Evolutionary conservation across 352 stramenopile species (phyloP).

Genomic region (Peronospora destructor): DNA sequence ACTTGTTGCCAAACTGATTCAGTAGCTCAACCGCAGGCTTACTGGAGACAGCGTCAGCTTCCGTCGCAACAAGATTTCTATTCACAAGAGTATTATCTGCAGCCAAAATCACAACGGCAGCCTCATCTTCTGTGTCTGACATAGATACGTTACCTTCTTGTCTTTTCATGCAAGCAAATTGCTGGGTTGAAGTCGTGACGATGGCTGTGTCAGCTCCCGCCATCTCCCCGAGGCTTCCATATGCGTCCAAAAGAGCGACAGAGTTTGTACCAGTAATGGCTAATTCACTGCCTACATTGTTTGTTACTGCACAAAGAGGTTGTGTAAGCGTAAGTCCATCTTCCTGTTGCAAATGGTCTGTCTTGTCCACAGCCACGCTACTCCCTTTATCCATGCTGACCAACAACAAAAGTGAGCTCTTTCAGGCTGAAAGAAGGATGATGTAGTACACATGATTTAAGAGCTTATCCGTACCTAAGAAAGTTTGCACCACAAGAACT

Average conservation of each 20-base stretch:
- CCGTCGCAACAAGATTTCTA: not conserved
- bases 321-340: not conserved
- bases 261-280: not conserved
- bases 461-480: constrained; percentile 4
- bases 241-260: not conserved
- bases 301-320: not conserved
- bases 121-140: not conserved
- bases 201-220: not conserved
- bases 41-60: not conserved
- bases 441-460: constrained; percentile 1
- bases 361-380: not conserved
- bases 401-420: constrained; percentile 3
- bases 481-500: constrained; percentile 1
- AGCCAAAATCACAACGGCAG: not conserved
- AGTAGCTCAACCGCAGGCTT: constrained; percentile 1
- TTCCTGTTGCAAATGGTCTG: not conserved
- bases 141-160: not conserved
- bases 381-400: constrained; percentile 12
- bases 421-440: constrained; percentile 2
- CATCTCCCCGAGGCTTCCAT: not conserved
- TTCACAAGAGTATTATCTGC: not conserved
- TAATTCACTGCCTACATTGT: not conserved
- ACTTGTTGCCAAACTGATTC: not conserved
- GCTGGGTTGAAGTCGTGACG: not conserved
- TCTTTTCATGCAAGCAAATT: not conserved